Base-by-base conservation (phyloP, 495 filamentous ascomycete genomes). In the Penicillium crystallinum region DNA sequence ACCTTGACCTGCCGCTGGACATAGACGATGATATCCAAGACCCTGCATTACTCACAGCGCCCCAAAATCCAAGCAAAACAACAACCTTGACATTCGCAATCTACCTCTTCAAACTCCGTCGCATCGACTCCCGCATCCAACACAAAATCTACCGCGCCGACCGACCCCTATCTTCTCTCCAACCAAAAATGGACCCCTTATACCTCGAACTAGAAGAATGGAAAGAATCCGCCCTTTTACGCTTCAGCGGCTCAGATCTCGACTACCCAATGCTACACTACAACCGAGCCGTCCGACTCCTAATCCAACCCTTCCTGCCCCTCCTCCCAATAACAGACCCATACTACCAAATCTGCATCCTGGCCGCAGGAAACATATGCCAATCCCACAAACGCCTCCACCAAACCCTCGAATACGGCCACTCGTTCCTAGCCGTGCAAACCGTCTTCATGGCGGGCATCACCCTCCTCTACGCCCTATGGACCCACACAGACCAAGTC, bases 401-500 rank as follows among this genome's bases (percentile, higher is more conserved):
- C 49, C 73, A 79, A 54, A 71, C 72, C 6, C 58, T 77, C 11
- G 75, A 78, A 51, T 81, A 81, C 45, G 77, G 77, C 0, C 77
- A 81, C 54, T 79, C 77, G 1, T 80, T 81, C 55, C 67, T 81
- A 19, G 77, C 77, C 18, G 72, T 81, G 5, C 77, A 81, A 43
- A 77, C 75, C 1, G 72, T 78, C n/a, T 81, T 81, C 56, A 77
- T 81, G 59, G 71, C 77, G 1, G 77, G 78, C 0, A 74, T 81
- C 15, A 81, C 77, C 1, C 63, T 81, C 15, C 69, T 78, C 21
- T 79, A 78, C 47, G 72, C 73, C 0, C 59, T 77, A 14, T 76
- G 72, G 71, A 73, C 69, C 9, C 71, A 76, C 38, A 71, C 73
- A 10, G 69, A 71, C 15, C 56, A 69, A 43, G 68, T 80, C 35